A percentile compares a stretch with the other conserved stretches of the same genome.
Evolutionary conservation across 2,329 filamentous ascomycete species (phyloP).

Genomic region (Penicillium sp.): DNA sequence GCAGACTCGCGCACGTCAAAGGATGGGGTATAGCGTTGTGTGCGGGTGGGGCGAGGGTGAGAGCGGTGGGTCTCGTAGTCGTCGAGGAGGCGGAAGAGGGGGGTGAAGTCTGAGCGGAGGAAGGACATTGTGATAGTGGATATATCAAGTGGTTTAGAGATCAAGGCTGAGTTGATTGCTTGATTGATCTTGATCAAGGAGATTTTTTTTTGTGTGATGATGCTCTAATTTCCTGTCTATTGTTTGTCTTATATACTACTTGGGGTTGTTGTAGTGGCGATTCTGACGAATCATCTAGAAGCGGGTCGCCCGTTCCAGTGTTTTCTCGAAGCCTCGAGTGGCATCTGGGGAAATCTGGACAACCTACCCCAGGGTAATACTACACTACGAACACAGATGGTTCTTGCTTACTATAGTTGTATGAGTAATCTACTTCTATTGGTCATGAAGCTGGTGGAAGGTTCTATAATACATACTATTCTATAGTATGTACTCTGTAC

Average conservation of each 20-base stretch:
- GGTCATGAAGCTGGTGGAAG: no score
- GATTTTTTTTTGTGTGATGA: no score
- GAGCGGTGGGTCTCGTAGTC: slow-evolving; percentile 44
- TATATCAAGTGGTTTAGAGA: background rate
- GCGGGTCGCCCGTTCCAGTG: slow-evolving; percentile 15
- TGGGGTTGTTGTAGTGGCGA: no score
- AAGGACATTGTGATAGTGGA: slow-evolving; percentile 42
- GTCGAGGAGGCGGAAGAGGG: slow-evolving; percentile 49
- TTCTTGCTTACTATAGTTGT: no score
- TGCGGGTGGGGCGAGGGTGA: slow-evolving; percentile 22
- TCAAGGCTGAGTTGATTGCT: no score
- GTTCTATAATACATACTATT: no score
- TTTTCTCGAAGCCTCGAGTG: slow-evolving; percentile 17
- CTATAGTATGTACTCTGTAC: no score
- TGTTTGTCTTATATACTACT: no score
- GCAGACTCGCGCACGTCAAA: slow-evolving; percentile 51
- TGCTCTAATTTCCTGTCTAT: no score
- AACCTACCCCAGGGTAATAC: no score
- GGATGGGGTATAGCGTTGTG: slow-evolving; percentile 39
- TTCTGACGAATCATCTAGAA: slow-evolving; percentile 24
- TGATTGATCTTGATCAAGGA: no score
- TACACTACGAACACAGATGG: background rate
- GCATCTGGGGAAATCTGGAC: background rate
- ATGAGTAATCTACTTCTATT: no score
- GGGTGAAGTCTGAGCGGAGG: slow-evolving; percentile 43